Evolutionary conservation across 2,329 filamentous ascomycete genomes (phyloP).

Genomic region (Diaporthe ilicicola): DNA sequence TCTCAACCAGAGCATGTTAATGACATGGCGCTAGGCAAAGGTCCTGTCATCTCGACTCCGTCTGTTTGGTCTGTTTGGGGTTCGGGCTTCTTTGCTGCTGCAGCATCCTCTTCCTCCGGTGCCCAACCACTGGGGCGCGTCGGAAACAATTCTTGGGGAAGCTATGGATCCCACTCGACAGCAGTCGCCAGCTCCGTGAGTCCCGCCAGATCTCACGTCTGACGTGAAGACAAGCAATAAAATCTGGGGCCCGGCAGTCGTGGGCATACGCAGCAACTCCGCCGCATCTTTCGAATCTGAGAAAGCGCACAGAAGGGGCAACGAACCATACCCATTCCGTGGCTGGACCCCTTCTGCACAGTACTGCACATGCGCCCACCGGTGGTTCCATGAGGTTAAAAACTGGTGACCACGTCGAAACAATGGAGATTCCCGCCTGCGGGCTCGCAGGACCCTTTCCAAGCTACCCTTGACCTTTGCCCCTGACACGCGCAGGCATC

Average conservation of each 20-base stretch:
- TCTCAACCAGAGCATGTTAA: constrained; percentile 22
- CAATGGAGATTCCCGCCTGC: constrained; percentile 29
- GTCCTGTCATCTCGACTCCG: constrained; percentile 29
- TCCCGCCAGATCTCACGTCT: constrained; percentile 27
- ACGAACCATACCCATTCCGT: constrained; percentile 21
- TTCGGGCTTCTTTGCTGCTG: constrained; percentile 14
- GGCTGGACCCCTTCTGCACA: constrained; percentile 18
- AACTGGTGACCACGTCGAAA: constrained; percentile 32
- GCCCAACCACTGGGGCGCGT: constrained; percentile 6
- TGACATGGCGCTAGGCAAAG: constrained; percentile 27
- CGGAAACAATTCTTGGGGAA: constrained; percentile 12
- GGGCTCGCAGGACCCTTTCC: constrained; percentile 21
- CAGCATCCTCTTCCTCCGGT: not conserved
- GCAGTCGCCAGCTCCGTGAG: constrained; percentile 11
- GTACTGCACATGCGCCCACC: constrained; percentile 22
- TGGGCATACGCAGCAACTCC: constrained; percentile 28
- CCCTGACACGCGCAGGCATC: constrained; percentile 24
- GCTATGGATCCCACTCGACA: constrained; percentile 18
- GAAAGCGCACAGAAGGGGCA: constrained; percentile 15
- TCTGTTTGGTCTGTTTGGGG: constrained; percentile 13
- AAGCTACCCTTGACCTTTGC: constrained; percentile 13
- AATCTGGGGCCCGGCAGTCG: constrained; percentile 33
- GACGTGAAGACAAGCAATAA: constrained; percentile 29
- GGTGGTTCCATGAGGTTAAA: constrained; percentile 33
- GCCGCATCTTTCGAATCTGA: constrained; percentile 24